Conservation (phyloP, 148 eudicot genomes). For the Fallopia convolvulus region DNA sequence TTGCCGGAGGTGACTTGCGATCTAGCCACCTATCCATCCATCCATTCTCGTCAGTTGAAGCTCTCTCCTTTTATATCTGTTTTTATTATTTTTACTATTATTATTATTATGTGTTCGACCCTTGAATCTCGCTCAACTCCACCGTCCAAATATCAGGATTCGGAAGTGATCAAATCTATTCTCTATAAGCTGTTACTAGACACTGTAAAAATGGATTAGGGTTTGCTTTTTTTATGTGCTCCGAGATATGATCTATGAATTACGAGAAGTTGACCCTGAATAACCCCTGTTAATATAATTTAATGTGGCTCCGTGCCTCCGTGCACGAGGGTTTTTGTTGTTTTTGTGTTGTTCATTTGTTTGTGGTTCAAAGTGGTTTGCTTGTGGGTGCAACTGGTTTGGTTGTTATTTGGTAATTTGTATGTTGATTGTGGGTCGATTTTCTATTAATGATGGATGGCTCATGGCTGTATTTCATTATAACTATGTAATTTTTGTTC, state of each 20-base stretch:
- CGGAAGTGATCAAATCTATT: not conserved
- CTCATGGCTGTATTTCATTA: not conserved
- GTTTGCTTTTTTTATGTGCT: not conserved
- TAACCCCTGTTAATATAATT: not conserved
- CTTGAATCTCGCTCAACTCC: too few relatives aligned
- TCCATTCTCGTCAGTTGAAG: not conserved
- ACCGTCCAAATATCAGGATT: not conserved
- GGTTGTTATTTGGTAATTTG: not conserved
- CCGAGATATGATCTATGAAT: not conserved
- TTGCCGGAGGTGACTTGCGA: not conserved
- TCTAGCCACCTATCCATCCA: not conserved
- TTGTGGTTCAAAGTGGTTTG: not conserved
- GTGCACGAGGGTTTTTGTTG: not conserved
- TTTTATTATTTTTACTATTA: too few relatives aligned
- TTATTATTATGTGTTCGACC: not conserved
- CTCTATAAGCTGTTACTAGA: not conserved
- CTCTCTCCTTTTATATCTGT: not conserved
- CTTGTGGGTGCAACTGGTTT: not conserved
- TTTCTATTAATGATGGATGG: not conserved
- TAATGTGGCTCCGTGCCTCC: not conserved
- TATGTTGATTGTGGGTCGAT: not conserved
- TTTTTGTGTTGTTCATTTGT: not conserved
- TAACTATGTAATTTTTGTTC: not conserved
- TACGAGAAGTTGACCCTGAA: not conserved
- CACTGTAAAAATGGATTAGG: not conserved